These are phyloP conservation scores for Claviceps spartinae DNA, from an alignment of 2,329 filamentous ascomycete species.

Conservation along the genomic window DNA sequence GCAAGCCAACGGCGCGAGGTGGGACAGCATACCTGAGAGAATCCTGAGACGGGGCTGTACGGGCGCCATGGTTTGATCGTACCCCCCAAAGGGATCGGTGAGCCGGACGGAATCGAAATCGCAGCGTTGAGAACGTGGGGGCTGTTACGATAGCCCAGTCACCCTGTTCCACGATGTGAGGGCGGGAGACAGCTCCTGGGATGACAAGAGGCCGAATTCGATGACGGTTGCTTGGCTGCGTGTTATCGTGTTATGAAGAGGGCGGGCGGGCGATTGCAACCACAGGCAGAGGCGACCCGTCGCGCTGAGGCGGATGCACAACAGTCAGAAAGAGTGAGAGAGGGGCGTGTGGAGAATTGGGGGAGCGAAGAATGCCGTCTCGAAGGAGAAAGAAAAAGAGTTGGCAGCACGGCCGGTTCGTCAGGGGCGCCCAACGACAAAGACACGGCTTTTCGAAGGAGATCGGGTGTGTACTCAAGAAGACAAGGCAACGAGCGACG, in stretches of 20 bases:
- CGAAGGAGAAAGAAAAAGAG: not conserved
- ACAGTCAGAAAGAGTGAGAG: not conserved
- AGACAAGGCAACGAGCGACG: constrained; percentile 3
- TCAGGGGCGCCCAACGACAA: constrained; percentile 10
- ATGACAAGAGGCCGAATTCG: constrained; percentile 6
- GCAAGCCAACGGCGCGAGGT: constrained; percentile 12
- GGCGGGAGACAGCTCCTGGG: constrained; percentile 8
- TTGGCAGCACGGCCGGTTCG: constrained; percentile 7
- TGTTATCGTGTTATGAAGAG: constrained; percentile 1
- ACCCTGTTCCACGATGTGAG: constrained; percentile 15
- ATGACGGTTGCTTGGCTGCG: constrained; percentile 3
- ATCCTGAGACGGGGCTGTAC: constrained; percentile 45
- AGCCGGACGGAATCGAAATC: constrained; percentile 19
- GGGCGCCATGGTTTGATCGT: constrained; percentile 39
- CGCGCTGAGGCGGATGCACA: constrained; percentile 3
- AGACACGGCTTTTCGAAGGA: constrained; percentile 4
- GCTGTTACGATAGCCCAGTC: constrained; percentile 21
- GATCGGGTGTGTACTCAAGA: constrained; percentile 4
- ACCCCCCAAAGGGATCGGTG: constrained; percentile 21
- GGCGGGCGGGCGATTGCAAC: constrained; percentile 2
- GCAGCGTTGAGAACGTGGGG: constrained; percentile 15
- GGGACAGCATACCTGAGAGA: constrained; percentile 42
- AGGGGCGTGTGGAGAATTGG: constrained; percentile 3
- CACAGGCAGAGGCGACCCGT: not conserved
- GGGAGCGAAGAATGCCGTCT: not conserved